A percentile compares a stretch with the other conserved stretches of the same genome.
Evolutionary conservation across 768 basidiomycete genomes (phyloP).

Genomic region (Brasilioporus rufonigricans): DNA sequence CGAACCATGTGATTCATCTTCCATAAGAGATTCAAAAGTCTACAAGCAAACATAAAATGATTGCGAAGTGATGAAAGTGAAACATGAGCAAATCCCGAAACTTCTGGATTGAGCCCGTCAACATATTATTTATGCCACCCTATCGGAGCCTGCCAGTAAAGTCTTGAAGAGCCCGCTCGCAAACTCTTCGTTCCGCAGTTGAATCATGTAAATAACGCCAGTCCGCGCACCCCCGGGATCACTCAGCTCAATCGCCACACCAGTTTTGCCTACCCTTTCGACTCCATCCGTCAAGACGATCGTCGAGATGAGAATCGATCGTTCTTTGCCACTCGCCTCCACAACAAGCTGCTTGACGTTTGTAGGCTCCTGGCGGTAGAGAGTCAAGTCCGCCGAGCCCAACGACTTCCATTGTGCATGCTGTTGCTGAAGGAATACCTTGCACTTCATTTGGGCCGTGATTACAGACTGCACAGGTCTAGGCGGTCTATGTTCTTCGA

Average conservation of each 20-base stretch:
- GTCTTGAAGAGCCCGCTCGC: conserved; percentile 84
- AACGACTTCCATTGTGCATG: conserved; percentile 98
- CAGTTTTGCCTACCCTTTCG: conserved; percentile 97
- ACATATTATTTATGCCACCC: conserved; percentile 37
- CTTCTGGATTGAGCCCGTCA: not conserved
- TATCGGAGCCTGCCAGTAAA: conserved; percentile 84
- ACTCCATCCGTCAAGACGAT: conserved; percentile 96
- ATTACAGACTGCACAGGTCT: conserved; percentile 78
- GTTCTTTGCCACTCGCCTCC: conserved; percentile 75
- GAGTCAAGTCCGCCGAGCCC: conserved; percentile 81
- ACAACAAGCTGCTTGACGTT: conserved; percentile 97
- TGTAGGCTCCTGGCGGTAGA: conserved; percentile 82
- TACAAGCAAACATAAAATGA: not conserved
- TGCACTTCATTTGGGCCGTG: conserved; percentile 95
- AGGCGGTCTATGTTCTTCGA: conserved; percentile 47
- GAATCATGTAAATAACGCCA: conserved; percentile 96
- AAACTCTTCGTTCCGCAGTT: conserved; percentile 84
- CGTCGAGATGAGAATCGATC: conserved; percentile 84
- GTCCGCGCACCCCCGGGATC: conserved; percentile 82
- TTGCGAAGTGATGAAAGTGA: not conserved
- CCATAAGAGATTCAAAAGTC: not conserved
- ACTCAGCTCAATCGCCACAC: conserved; percentile 93
- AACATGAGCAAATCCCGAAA: not conserved
- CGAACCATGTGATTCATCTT: not conserved
- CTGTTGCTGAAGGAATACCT: conserved; percentile 92